A percentile compares a stretch with the other conserved stretches of the same genome.
Conservation (phyloP, 768 basidiomycete genomes). For the Tylopilus plumbeoviolaceoides region DNA sequence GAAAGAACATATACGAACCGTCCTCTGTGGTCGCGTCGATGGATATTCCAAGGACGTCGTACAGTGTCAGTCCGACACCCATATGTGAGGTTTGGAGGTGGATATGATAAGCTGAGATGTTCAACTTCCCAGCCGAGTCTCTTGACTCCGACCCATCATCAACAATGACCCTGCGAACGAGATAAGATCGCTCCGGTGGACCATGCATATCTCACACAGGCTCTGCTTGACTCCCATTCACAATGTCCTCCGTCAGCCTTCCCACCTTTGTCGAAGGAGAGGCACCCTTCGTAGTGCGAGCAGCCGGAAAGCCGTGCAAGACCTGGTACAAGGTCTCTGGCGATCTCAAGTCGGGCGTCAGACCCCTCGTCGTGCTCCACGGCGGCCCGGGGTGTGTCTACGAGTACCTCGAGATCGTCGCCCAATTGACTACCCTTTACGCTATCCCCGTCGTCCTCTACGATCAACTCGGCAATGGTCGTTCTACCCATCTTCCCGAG, state of each 20-base stretch:
- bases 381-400: conserved; percentile 51
- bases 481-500: conserved; percentile 50
- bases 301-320: conserved; percentile 32
- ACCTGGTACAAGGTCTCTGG: conserved; percentile 53
- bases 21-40: conserved; percentile 48
- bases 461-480: conserved; percentile 54
- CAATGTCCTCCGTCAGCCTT: conserved; percentile 28
- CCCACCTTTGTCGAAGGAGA: conserved; percentile 30
- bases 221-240: neutral
- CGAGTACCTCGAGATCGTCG: conserved; percentile 37
- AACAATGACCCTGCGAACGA: no score
- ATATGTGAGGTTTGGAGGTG: conserved; percentile 9
- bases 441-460: conserved; percentile 50
- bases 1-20: conserved; percentile 31
- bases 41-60: conserved; percentile 44
- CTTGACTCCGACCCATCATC: conserved; percentile 4
- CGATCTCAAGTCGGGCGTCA: conserved; percentile 33
- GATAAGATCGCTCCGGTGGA: neutral
- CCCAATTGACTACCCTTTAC: conserved; percentile 34
- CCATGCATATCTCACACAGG: no score
- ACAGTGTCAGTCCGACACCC: conserved; percentile 33
- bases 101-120: neutral
- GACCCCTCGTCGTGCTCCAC: conserved; percentile 49
- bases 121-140: neutral
- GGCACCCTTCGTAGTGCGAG: conserved; percentile 22